Conservation (phyloP, 1,139 yeast species). For the Blastobotrys raffinosifermentans region DNA sequence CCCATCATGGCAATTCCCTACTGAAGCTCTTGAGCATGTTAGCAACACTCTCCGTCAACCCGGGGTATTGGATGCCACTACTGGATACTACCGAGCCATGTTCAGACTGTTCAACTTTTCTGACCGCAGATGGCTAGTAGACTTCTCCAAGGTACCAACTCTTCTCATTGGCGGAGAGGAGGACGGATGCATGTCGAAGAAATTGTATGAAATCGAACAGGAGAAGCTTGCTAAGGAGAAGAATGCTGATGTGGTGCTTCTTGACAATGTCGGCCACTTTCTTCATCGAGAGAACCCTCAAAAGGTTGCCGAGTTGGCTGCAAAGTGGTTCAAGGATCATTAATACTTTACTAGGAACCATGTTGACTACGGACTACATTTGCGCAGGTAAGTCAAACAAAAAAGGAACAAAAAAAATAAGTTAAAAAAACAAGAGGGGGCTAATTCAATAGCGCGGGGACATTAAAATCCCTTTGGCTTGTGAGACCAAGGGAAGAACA, state of each 20-base stretch:
- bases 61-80: constrained; percentile 23
- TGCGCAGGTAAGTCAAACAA: no score
- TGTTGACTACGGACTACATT: no score
- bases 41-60: constrained; percentile 19
- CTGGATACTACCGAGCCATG: constrained; percentile 25
- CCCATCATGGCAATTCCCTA: constrained; percentile 21
- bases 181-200: constrained; percentile 23
- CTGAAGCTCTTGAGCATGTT: constrained; percentile 17
- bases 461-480: background rate
- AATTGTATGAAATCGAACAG: constrained; percentile 15
- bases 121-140: constrained; percentile 13
- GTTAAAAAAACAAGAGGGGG: no score
- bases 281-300: constrained; percentile 26
- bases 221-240: constrained; percentile 9
- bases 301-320: constrained; percentile 13
- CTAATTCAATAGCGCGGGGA: no score
- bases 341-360: background rate
- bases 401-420: no score
- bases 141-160: constrained; percentile 19
- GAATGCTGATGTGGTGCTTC: constrained; percentile 13
- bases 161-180: constrained; percentile 21
- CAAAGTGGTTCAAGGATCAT: constrained; percentile 13
- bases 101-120: constrained; percentile 1
- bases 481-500: constrained; percentile 1
- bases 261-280: constrained; percentile 25